Evolutionary conservation across 2,329 filamentous ascomycete species (phyloP), one percentile per base, ranked within the genome.

Genomic region (Stagonosporopsis vannaccii): DNA sequence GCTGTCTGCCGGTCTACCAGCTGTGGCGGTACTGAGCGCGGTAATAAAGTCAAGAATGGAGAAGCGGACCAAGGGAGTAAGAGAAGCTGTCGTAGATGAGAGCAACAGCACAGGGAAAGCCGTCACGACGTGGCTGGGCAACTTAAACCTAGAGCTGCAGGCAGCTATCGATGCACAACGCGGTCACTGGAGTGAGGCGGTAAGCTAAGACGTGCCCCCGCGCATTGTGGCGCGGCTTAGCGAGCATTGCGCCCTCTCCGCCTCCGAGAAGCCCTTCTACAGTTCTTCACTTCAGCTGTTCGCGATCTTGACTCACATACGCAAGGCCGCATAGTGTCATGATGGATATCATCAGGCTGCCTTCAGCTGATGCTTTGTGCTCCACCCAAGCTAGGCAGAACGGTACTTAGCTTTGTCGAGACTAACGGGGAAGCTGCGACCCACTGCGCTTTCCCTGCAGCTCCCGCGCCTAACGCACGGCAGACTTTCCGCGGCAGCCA

Each of bases 381-480:
- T 57, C 54, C 54, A 52, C 48, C 47, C n/a, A 22, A n/a, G 53
- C 59, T 67, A 67, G 66, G 66, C 62, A 51, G 54, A 58, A 64
- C 45, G 41, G 45, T 46, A 36, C 62, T 51, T 58, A 56, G 62
- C 59, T 45, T 17, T 25, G 47, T 52, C 43, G 46, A 51, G 57
- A 45, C 59, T 59, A 61, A 57, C 49, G 55, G 53, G 53, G 60
- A 54, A 62, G 54, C 56, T 62, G 65, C 60, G 60, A 45, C 57
- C 56, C 48, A 60, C 41, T 49, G 57, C 54, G 59, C 49, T 61
- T 65, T 60, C 65, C 65, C 65, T 67, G 65, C 62, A 59, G 61
- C 61, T 60, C 61, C 59, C 53, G 56, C 61, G 42, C 35, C 50
- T 52, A 45, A 53, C 58, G 56, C 39, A 44, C 40, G 52, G 40